Base-by-base conservation (phyloP, 495 filamentous ascomycete genomes). In the Parathielavia hyrcaniae region DNA sequence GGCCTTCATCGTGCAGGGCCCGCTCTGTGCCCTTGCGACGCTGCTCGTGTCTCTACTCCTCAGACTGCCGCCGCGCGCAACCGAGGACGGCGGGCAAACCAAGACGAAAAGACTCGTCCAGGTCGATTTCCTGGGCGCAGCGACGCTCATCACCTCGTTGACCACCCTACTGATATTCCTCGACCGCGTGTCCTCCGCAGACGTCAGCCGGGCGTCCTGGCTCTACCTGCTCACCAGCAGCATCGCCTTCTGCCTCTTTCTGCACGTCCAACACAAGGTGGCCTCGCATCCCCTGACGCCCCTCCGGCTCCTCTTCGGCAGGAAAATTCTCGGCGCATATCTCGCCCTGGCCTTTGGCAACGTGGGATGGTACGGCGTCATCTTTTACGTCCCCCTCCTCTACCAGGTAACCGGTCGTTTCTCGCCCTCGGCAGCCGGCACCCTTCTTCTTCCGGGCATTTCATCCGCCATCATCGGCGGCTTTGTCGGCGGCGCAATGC, bases 381-480 rank as follows among this genome's bases (percentile, higher is more conserved):
- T 45, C 43, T 45, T 45, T 23, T 45, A 45, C 43, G 43, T 45
- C 9, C 43, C 43, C 14, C 43, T 45, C n/a, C 43, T 45, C n/a
- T 45, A 45, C 43, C 43, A 45, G 43, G 43, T 19, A 10, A 45
- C 43, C 14, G 43, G 43, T 2, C 43, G 22, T 45, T 45, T 45
- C 43, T 45, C 43, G 17, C 14, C 43, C 4, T 45, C 43, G 19
- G 43, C 43, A 1, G 43, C 43, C 3, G 43, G 43, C 17, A 17
- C 19, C 2, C 9, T 45, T 9, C 9, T 45, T 16, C 17, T 45
- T 16, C 43, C 43, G 8, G 43, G 43, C 19, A 45, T 45, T 22
- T 16, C 19, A 10, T 23, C 43, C 14, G 43, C 14, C 2, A 17
- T 45, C 14, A 17, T 45, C 1, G 43, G 43, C 12, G 43, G 43